Percentiles rank a stretch among this genome's conserved stretches.
These are phyloP conservation scores for Globisporangium carolinianum DNA, from an alignment of 352 stramenopile genomes.

Conservation along the genomic window DNA sequence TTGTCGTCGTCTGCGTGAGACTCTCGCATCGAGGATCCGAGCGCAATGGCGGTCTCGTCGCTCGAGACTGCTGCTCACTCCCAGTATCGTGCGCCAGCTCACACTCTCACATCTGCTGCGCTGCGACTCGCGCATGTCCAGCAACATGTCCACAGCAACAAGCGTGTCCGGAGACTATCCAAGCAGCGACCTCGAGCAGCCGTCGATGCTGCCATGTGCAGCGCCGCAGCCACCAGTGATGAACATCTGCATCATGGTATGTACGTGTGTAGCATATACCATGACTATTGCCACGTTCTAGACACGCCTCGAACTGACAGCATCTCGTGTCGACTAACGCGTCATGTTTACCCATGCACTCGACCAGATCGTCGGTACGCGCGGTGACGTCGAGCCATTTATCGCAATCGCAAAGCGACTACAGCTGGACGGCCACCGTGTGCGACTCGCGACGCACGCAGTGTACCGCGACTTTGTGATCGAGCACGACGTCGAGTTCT, in stretches of 20 bases:
- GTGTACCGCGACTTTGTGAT: conserved; percentile 72
- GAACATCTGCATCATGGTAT: conserved; percentile 79
- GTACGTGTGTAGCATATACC: too few relatives aligned
- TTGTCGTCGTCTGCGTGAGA: neutral
- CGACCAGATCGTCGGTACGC: conserved; percentile 59
- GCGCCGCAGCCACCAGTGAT: conserved; percentile 18
- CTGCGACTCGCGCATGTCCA: neutral
- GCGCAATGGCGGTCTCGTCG: too few relatives aligned
- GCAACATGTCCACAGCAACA: neutral
- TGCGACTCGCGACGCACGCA: conserved; percentile 88
- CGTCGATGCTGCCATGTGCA: neutral
- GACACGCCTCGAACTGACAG: too few relatives aligned
- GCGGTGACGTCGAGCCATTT: conserved; percentile 86
- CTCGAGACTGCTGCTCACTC: too few relatives aligned
- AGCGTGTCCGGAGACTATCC: neutral
- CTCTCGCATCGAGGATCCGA: neutral
- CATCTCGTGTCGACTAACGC: too few relatives aligned
- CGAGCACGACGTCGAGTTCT: conserved; percentile 66
- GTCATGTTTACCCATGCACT: too few relatives aligned
- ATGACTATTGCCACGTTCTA: too few relatives aligned
- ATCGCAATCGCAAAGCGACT: conserved; percentile 82
- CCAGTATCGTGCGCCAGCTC: too few relatives aligned
- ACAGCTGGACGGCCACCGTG: conserved; percentile 79
- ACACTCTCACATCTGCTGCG: too few relatives aligned
- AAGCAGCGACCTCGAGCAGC: neutral